phyloP scores from a whole-genome alignment of 2,329 filamentous ascomycete species.

The Claviceps arundinis region DNA sequence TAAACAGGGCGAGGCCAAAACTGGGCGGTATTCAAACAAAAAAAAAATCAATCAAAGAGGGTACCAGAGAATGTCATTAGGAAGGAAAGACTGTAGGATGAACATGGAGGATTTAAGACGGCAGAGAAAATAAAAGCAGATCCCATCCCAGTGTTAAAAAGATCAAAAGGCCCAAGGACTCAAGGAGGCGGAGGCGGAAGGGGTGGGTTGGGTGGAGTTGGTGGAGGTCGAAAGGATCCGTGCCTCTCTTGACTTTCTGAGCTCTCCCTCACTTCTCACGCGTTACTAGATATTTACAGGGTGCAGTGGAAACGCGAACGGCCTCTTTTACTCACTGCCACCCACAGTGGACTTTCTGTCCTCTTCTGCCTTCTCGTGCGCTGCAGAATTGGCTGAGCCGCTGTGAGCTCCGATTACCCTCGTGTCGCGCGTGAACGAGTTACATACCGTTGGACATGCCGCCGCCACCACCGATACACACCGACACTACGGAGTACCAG shows the following conservation, averaged over 20 bases:
- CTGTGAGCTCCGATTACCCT: neutral
- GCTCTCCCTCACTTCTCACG: neutral
- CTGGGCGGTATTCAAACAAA: neutral
- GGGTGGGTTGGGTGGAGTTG: conserved; percentile 3
- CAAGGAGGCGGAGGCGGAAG: neutral
- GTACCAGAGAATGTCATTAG: conserved; percentile 1
- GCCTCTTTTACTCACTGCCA: neutral
- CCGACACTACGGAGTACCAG: no score
- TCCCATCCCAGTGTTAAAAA: neutral
- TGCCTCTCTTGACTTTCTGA: no score
- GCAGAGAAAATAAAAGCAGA: conserved; percentile 1
- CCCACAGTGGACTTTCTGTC: neutral
- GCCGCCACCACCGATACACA: no score
- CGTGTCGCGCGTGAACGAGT: no score
- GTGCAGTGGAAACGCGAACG: neutral
- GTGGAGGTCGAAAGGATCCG: neutral
- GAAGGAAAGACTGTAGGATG: conserved; percentile 2
- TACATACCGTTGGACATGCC: no score
- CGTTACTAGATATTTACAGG: neutral
- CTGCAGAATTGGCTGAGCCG: neutral
- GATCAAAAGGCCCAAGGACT: neutral
- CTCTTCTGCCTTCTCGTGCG: neutral
- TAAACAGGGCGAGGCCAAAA: neutral
- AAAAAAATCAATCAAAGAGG: neutral
- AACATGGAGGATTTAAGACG: neutral